Base-by-base conservation (phyloP, 164 flowering plant species). In the Cinnamomum chago region DNA sequence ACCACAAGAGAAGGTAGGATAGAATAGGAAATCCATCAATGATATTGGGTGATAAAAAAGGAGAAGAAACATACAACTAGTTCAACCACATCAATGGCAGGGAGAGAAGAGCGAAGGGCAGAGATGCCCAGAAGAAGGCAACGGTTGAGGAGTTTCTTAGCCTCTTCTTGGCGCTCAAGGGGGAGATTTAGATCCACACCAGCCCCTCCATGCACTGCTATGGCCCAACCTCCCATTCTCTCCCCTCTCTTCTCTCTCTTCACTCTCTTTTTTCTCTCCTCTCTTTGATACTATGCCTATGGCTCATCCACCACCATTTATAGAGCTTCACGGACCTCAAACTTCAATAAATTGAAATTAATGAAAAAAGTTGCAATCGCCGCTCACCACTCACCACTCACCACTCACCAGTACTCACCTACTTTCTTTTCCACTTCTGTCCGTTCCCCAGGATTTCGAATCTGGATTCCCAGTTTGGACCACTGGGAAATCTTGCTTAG, bases 191-290 rank as follows among this genome's bases (percentile, higher is more conserved):
- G 99, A 80, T 92, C 97, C 5, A 93, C 90, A 14, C 98, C 99
- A 35, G 99, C 98, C 68, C 99, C 99, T 5, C 99, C 99, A 79
- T 95, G 99, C 77, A 95, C 92, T 6, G 92, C 97, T 27, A 93
- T 93, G 3, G 99, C 99, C 98, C 98, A 95, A 23, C 90, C 84
- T 23, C 92, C 94, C 93, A 88, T 76, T 79, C n/a, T 68, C 77
- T 73, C 78, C 78, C 71, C 67, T 72, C 70, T 73, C 74, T 69
- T 71, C 58, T 58, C 70, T 60, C 70, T 35, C 4, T 7, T 66
- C 5, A 23, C 65, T 47, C 24, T 6, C 22, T 28, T 22, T 9
- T 40, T 40, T 25, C 50, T 27, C 2, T 5, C 20, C 25, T 24
- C 65, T 27, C 24, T 30, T 55, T 15, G 20, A 15, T 15, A 55